phyloP scores from a whole-genome alignment of 306 rosid species.

The Canavalia gladiata region DNA sequence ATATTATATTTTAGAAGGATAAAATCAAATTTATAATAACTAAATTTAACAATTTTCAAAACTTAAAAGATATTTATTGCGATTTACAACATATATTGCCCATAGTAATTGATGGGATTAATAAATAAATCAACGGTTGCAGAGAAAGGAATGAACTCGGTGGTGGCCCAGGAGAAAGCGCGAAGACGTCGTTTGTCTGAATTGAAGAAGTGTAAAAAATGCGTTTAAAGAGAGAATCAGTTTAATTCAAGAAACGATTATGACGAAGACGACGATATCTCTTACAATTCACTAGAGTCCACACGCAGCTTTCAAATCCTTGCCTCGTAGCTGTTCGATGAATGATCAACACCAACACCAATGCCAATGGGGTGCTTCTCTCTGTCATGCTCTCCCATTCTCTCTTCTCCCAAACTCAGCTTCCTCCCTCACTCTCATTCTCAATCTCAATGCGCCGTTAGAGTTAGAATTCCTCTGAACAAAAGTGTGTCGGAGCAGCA shows the following conservation, averaged over 20 bases:
- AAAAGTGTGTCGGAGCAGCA: background rate
- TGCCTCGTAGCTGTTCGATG: conserved; percentile 22
- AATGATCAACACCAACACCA: conserved; percentile 3
- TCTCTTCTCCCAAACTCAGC: conserved; percentile 24
- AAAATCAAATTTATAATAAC: no score
- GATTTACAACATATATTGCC: no score
- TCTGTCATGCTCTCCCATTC: background rate
- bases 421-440: conserved; percentile 32
- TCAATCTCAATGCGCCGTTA: conserved; percentile 8
- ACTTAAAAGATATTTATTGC: no score
- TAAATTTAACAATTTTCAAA: no score
- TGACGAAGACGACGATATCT: background rate
- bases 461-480: background rate
- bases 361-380: conserved; percentile 25
- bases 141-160: conserved; percentile 11
- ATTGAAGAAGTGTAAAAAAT: conserved; percentile 2
- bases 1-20: no score
- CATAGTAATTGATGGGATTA: background rate
- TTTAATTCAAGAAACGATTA: background rate
- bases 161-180: conserved; percentile 44
- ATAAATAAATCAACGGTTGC: conserved; percentile 23
- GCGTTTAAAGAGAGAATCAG: conserved; percentile 4
- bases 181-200: conserved; percentile 36
- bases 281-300: background rate
- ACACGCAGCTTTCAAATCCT: background rate